phyloP scores from a whole-genome alignment of 441 rosid genomes.

The Brassica hybrid region DNA sequence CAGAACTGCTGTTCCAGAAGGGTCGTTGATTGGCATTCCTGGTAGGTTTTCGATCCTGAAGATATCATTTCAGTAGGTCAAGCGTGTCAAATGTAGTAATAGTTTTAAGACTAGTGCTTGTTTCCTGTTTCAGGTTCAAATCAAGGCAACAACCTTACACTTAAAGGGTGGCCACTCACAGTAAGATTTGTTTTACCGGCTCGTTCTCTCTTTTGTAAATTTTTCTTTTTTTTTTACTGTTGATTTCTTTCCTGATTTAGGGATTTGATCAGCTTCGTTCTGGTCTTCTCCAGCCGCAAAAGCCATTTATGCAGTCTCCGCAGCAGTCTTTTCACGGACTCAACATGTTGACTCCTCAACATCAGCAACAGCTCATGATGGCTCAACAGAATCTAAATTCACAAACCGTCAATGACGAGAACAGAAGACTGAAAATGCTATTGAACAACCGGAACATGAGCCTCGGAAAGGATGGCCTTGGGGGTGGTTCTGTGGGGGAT shows the following conservation, averaged over 20 bases:
- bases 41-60: conserved; percentile 49
- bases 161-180: conserved; percentile 96
- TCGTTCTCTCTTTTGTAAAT: conserved; percentile 16
- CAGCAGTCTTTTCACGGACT: conserved; percentile 79
- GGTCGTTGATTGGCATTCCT: conserved; percentile 81
- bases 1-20: conserved; percentile 83
- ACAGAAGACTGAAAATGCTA: conserved; percentile 72
- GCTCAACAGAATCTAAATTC: conserved; percentile 79
- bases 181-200: conserved; percentile 54
- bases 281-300: conserved; percentile 76
- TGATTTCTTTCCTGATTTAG: conserved; percentile 46
- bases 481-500: conserved; percentile 66
- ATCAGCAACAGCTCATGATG: conserved; percentile 85
- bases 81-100: conserved; percentile 23
- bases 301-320: conserved; percentile 77
- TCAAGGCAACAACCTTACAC: conserved; percentile 82
- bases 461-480: conserved; percentile 70
- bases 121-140: conserved; percentile 71
- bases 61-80: conserved; percentile 21
- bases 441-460: conserved; percentile 60
- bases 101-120: conserved; percentile 4
- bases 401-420: conserved; percentile 77
- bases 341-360: conserved; percentile 78
- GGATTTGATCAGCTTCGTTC: conserved; percentile 76
- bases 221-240: conserved; percentile 8